Percentiles rank a stretch among this genome's conserved stretches.
Evolutionary conservation across 208 protist species (phyloP).

Genomic region (Acanthamoeba culbertsoni): DNA sequence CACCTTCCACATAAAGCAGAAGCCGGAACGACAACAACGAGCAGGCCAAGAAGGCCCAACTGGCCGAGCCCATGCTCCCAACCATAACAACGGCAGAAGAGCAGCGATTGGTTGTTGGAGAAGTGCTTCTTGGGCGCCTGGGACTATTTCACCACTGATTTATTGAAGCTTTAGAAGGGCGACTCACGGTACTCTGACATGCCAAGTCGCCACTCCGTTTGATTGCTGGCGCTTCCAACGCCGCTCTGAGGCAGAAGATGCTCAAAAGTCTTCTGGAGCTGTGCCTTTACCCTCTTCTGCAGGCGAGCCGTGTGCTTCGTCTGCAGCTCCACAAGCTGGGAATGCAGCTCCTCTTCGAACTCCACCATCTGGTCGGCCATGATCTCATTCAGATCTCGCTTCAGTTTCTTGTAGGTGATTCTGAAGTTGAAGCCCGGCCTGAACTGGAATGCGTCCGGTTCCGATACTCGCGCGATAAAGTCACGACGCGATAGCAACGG

Average conservation of each 20-base stretch:
- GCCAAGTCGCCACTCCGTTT: not conserved
- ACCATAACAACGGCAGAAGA: too few species aligned
- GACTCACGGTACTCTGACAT: not conserved
- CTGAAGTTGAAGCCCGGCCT: not conserved
- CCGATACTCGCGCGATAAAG: too few species aligned
- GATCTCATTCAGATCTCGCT: slow-evolving; percentile 12
- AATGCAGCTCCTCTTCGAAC: not conserved
- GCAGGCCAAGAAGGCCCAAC: not conserved
- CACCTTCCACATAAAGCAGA: too few species aligned
- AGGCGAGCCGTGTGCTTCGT: not conserved
- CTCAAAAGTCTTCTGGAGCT: not conserved
- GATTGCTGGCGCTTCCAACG: too few species aligned
- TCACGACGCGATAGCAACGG: too few species aligned
- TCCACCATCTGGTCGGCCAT: slow-evolving; percentile 2
- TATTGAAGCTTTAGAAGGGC: not conserved
- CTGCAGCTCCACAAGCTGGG: not conserved
- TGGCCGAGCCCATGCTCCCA: not conserved
- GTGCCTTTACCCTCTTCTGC: not conserved
- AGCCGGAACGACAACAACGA: too few species aligned
- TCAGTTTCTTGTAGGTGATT: slow-evolving; percentile 28
- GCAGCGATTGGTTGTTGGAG: not conserved
- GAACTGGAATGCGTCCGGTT: too few species aligned
- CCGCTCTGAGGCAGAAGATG: not conserved
- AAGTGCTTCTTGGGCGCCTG: too few species aligned
- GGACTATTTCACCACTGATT: too few species aligned